Conservation (phyloP, 495 filamentous ascomycete species). For the Friedmanniomyces simplex region DNA sequence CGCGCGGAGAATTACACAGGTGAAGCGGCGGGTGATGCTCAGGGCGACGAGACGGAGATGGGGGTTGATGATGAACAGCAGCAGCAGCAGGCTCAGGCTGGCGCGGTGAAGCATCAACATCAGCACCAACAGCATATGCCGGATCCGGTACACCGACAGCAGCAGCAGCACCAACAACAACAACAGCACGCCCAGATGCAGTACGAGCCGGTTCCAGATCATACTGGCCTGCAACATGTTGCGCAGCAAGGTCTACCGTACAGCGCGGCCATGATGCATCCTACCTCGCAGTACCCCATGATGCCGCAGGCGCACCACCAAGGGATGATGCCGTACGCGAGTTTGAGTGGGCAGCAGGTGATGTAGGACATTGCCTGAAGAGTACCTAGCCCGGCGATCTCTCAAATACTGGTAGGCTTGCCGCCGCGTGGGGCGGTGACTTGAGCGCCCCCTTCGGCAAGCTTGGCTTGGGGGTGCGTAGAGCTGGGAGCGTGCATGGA, state of each 20-base stretch:
- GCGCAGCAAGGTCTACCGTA: not conserved
- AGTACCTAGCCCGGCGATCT: too few species aligned
- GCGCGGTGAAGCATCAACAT: not conserved
- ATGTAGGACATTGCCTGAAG: not conserved
- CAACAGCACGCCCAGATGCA: not conserved
- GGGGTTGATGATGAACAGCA: slow-evolving; percentile 8
- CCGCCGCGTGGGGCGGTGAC: too few species aligned
- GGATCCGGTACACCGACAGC: not conserved
- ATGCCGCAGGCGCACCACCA: slow-evolving; percentile 3
- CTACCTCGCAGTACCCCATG: slow-evolving; percentile 12
- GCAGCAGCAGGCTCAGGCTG: slow-evolving; percentile 5
- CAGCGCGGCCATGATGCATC: not conserved
- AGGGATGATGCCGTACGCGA: slow-evolving; percentile 9
- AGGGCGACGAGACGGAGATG: slow-evolving; percentile 14
- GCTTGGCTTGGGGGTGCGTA: too few species aligned
- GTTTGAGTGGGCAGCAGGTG: slow-evolving; percentile 7
- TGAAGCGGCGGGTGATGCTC: slow-evolving; percentile 10
- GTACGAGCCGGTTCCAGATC: not conserved
- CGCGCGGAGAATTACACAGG: slow-evolving; percentile 17
- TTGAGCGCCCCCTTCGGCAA: too few species aligned
- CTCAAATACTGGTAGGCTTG: too few species aligned
- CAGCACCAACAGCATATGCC: slow-evolving; percentile 7
- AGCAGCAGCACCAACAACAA: not conserved
- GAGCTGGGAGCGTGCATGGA: too few species aligned
- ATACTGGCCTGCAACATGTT: not conserved